Conservation (phyloP, 2,329 filamentous ascomycete species). For the Arthrobotrys megalospora region DNA sequence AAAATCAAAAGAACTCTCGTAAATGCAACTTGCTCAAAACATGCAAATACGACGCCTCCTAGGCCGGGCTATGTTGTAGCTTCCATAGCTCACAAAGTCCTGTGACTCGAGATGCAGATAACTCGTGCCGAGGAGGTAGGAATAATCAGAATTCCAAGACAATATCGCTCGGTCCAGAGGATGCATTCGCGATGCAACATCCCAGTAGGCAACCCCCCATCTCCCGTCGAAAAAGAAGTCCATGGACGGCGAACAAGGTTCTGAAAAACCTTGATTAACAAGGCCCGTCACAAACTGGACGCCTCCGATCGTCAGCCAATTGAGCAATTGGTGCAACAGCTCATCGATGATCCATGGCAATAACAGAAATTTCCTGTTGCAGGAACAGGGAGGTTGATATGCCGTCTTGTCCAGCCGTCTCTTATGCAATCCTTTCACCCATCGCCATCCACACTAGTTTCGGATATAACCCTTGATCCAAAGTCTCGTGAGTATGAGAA, state of each 20-base stretch:
- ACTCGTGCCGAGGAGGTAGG: slow-evolving; percentile 59
- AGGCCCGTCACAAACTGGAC: slow-evolving; percentile 51
- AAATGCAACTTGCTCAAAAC: slow-evolving; percentile 61
- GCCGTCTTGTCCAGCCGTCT: slow-evolving; percentile 58
- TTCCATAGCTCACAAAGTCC: slow-evolving; percentile 59
- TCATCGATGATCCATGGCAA: slow-evolving; percentile 61
- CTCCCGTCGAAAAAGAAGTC: slow-evolving; percentile 46
- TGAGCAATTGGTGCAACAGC: slow-evolving; percentile 60
- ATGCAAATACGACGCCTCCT: slow-evolving; percentile 61
- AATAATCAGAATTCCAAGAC: slow-evolving; percentile 60
- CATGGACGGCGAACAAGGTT: slow-evolving; percentile 61
- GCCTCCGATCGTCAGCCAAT: slow-evolving; percentile 61
- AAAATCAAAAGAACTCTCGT: slow-evolving; percentile 58
- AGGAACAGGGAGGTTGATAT: slow-evolving; percentile 60
- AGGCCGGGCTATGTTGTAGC: slow-evolving; percentile 58
- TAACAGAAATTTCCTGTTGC: slow-evolving; percentile 59
- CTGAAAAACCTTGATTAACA: slow-evolving; percentile 59
- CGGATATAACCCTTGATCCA: slow-evolving; percentile 58
- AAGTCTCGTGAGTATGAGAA: slow-evolving; percentile 60
- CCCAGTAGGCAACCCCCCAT: slow-evolving; percentile 49
- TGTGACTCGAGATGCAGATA: slow-evolving; percentile 60
- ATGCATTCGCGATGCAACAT: slow-evolving; percentile 59
- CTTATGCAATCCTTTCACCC: slow-evolving; percentile 54
- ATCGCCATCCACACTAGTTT: slow-evolving; percentile 61
- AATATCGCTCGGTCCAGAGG: slow-evolving; percentile 60